These are phyloP conservation scores for Fusarium sororula DNA, from an alignment of 2,329 filamentous ascomycete genomes.

Conservation along the genomic window DNA sequence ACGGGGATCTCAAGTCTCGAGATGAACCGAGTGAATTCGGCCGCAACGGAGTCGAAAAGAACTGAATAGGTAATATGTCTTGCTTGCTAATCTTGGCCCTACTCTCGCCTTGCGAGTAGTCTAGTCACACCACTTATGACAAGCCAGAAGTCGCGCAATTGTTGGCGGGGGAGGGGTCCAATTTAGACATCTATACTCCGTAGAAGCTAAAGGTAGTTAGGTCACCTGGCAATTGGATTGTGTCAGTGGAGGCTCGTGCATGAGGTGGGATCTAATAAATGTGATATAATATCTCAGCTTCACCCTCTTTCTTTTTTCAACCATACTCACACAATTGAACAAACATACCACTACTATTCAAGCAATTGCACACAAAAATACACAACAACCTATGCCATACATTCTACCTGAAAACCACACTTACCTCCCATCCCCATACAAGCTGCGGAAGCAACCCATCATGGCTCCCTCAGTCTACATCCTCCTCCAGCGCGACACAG, in stretches of 20 bases:
- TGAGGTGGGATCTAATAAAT: constrained; percentile 25
- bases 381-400: constrained; percentile 11
- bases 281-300: constrained; percentile 39
- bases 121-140: constrained; percentile 38
- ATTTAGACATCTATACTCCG: not conserved
- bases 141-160: constrained; percentile 28
- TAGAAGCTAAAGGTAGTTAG: not conserved
- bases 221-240: constrained; percentile 29
- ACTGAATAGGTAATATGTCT: not conserved
- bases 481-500: constrained; percentile 45
- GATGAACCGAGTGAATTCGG: not conserved
- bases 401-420: not conserved
- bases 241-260: constrained; percentile 23
- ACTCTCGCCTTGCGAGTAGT: constrained; percentile 3
- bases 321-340: not conserved
- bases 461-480: constrained; percentile 46
- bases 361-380: not conserved
- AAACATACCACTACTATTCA: not conserved
- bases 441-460: constrained; percentile 12
- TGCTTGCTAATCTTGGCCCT: not conserved
- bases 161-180: constrained; percentile 8
- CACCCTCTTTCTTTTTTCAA: constrained; percentile 3
- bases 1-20: not conserved
- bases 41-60: not conserved
- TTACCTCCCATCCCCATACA: constrained; percentile 20